Evolutionary conservation across 2,329 filamentous ascomycete genomes (phyloP), one percentile per base, ranked within the genome.

Genomic region (Aureobasidium sp.): DNA sequence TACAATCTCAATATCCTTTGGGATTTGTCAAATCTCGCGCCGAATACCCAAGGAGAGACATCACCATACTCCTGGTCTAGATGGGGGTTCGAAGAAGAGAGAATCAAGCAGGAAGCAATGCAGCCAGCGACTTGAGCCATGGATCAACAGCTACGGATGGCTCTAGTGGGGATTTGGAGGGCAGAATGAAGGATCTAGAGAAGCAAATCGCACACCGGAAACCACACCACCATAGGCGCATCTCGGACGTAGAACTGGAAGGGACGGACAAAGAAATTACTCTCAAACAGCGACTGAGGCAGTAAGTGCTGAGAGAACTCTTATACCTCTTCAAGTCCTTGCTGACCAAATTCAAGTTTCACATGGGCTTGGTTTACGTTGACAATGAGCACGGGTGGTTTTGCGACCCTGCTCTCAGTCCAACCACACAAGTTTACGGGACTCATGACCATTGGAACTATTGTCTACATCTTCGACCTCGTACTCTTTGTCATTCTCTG

Each of bases 361-460:
- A 44, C 52, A 56, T 42, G 52, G 52, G 39, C 52, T 9, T 44
- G 77, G 69, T 79, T 77, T 66, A 79, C 77, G 0, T 68, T 76
- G 57, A 77, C 78, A 14, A 80, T 81, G 77, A 72, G 74, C 20
- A 80, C 78, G 1, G 78, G 79, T 22, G 79, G 78, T 49, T 70
- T 81, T 17, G 71, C 76, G 15, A 73, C 78, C 1, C 70, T 80
- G 14, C 73, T 80, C 31, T 68, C 74, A 4, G 70, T 76, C 36
- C 72, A 77, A 47, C 79, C 78, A 0, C 77, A 77, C 62, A 63
- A 68, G 1, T 84, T 83, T 65, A 67, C 68, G 0, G 81, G 81
- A 22, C 75, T 84, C 17, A 72, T 77, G 62, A 77, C 74, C 8
- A 80, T 84, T 61, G 82, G 81, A 22, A 78, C 79, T 31, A 66